phyloP scores from a whole-genome alignment of 352 stramenopile genomes.

The Pythium apleroticum region DNA sequence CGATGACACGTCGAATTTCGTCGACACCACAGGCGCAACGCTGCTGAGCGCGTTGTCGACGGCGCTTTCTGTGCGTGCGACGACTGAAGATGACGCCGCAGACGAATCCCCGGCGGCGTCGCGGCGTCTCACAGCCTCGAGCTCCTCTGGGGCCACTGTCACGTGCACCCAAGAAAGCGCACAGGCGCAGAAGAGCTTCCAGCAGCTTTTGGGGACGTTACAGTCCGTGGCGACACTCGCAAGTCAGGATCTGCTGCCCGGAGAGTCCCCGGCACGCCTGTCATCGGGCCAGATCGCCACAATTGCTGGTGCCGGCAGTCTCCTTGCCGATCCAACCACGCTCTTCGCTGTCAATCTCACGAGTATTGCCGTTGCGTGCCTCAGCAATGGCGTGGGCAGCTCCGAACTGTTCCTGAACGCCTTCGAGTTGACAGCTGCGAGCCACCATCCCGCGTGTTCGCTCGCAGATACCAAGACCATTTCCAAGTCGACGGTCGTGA shows the following conservation, averaged over 20 bases:
- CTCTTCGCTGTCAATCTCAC: slow-evolving; percentile 50
- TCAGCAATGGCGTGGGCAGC: slow-evolving; percentile 19
- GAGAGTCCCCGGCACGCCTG: slow-evolving; percentile 37
- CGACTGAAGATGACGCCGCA: not conserved
- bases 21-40: slow-evolving; percentile 39
- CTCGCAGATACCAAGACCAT: slow-evolving; percentile 43
- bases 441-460: slow-evolving; percentile 42
- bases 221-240: slow-evolving; percentile 51
- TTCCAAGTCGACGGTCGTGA: slow-evolving; percentile 44
- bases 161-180: slow-evolving; percentile 22
- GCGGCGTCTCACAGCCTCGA: slow-evolving; percentile 2
- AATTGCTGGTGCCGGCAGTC: slow-evolving; percentile 35
- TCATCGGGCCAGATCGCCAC: slow-evolving; percentile 34
- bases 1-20: slow-evolving; percentile 36
- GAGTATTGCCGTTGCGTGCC: slow-evolving; percentile 37
- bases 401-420: slow-evolving; percentile 48
- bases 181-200: slow-evolving; percentile 26
- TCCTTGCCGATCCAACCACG: slow-evolving; percentile 8
- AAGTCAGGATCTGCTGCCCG: slow-evolving; percentile 45
- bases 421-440: slow-evolving; percentile 35
- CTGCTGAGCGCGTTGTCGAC: slow-evolving; percentile 48
- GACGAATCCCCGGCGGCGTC: not conserved
- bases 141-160: not conserved
- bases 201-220: slow-evolving; percentile 43
- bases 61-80: slow-evolving; percentile 30